These are phyloP conservation scores for Forsythia viridissima DNA, from an alignment of 257 asterid genomes.

Conservation along the genomic window DNA sequence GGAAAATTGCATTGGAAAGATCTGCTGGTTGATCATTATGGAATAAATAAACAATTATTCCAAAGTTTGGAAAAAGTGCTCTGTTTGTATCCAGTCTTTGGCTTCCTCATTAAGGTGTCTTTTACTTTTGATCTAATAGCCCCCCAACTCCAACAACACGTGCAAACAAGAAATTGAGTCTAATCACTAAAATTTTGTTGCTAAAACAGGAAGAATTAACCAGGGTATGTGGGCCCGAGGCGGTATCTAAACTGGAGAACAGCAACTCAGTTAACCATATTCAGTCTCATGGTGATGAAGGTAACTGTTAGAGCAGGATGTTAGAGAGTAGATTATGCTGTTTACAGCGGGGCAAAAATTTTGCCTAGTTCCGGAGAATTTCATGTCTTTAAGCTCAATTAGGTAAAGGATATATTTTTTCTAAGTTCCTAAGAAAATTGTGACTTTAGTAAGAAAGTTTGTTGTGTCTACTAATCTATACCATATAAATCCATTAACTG, in stretches of 20 bases:
- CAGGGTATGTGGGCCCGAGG: constrained; percentile 61
- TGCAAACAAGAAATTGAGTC: neutral
- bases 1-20: neutral
- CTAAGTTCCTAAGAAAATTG: neutral
- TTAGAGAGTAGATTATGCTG: constrained; percentile 25
- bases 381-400: constrained; percentile 22
- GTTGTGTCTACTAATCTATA: constrained; percentile 31
- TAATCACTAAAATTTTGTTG: constrained; percentile 12
- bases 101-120: neutral
- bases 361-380: constrained; percentile 11
- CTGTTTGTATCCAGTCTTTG: neutral
- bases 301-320: constrained; percentile 36
- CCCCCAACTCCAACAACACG: neutral
- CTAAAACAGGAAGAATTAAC: constrained; percentile 69
- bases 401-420: constrained; percentile 2
- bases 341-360: constrained; percentile 5
- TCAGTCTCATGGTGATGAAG: constrained; percentile 49
- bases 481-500: constrained; percentile 11
- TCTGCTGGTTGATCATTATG: neutral
- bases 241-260: constrained; percentile 52
- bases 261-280: constrained; percentile 30
- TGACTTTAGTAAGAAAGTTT: neutral
- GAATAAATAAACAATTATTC: neutral
- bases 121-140: neutral
- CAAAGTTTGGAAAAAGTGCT: neutral